Base-by-base conservation (phyloP, 345 rosid species). In the Linum lewisii region DNA sequence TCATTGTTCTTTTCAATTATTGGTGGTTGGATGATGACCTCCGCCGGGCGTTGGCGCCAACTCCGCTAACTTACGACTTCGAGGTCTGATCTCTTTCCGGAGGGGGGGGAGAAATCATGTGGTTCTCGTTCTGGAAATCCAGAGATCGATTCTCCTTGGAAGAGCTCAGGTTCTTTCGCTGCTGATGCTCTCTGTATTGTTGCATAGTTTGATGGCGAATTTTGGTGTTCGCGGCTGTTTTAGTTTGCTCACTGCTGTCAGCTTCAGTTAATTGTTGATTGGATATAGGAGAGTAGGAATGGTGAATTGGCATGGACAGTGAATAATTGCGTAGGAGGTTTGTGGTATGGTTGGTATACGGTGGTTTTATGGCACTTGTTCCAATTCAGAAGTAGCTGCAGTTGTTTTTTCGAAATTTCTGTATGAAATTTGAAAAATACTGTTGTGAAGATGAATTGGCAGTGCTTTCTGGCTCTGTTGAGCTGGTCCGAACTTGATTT, bases 111-210 rank as follows among this genome's bases (percentile, higher is more conserved):
- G 59, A 65, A 80, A 82, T 69, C 95, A 90, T 90, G 95, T 80
- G 95, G 97, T 57, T 80, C 59, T 71, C 87, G 70, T 93, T 93
- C 65, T 90, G 90, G 85, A 82, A 80, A 84, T 75, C 97, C 61
- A 79, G 96, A 82, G 88, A 90, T 83, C 94, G 97, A 58, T 87
- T 93, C 81, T 85, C 99, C 72, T 60, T 90, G 14, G 86, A 79
- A 36, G 96, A 93, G 76, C 96, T 93, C 85, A 93, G 99, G 99
- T 87, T 72, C 56, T 37, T 21, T 72, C 32, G 19, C 18, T 47
- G 20, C 20, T 37, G 19, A 1, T 6, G 18, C 69, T 59, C 13
- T 16, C 10, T 21, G 6, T 71, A 49, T 36, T 20, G 15, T 58
- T 29, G n/a, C n/a, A n/a, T n/a, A n/a, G 44, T 47, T 49, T 42